Percentiles rank a stretch among this genome's conserved stretches.
phyloP scores from a whole-genome alignment of 2,329 filamentous ascomycete genomes.

The Ophiostoma ulmi region DNA sequence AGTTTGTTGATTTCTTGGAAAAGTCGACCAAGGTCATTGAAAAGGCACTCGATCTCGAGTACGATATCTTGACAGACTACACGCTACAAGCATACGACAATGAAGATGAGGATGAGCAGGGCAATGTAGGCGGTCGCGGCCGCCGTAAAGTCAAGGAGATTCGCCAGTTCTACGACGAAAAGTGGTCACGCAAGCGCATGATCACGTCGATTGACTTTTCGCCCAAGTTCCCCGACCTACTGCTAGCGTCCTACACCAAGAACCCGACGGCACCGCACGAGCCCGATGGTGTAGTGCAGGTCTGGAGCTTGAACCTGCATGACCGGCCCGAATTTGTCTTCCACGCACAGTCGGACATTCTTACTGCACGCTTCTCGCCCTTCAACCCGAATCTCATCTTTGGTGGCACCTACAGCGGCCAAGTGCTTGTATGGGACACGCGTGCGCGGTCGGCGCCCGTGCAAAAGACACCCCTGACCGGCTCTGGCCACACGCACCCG shows the following conservation, averaged over 20 bases:
- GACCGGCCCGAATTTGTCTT: constrained; percentile 95
- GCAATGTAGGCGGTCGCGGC: constrained; percentile 64
- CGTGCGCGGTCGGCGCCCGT: constrained; percentile 83
- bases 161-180: constrained; percentile 87
- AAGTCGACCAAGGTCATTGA: constrained; percentile 96
- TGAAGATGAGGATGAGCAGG: constrained; percentile 79
- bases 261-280: constrained; percentile 92
- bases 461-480: constrained; percentile 92
- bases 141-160: constrained; percentile 77
- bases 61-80: constrained; percentile 94
- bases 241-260: constrained; percentile 94
- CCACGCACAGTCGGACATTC: constrained; percentile 89
- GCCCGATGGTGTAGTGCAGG: constrained; percentile 85
- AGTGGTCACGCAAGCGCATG: constrained; percentile 97
- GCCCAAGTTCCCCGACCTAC: constrained; percentile 85
- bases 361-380: constrained; percentile 95
- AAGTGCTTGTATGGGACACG: constrained; percentile 96
- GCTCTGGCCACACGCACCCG: constrained; percentile 91
- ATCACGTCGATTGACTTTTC: constrained; percentile 94
- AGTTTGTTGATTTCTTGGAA: constrained; percentile 93
- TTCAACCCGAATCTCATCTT: constrained; percentile 96
- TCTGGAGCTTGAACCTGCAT: constrained; percentile 96
- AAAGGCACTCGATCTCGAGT: constrained; percentile 88
- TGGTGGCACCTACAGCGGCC: constrained; percentile 92
- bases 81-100: constrained; percentile 70